These are phyloP conservation scores for Polysphondylium violaceum DNA, from an alignment of 78 protist species.

Conservation along the genomic window DNA sequence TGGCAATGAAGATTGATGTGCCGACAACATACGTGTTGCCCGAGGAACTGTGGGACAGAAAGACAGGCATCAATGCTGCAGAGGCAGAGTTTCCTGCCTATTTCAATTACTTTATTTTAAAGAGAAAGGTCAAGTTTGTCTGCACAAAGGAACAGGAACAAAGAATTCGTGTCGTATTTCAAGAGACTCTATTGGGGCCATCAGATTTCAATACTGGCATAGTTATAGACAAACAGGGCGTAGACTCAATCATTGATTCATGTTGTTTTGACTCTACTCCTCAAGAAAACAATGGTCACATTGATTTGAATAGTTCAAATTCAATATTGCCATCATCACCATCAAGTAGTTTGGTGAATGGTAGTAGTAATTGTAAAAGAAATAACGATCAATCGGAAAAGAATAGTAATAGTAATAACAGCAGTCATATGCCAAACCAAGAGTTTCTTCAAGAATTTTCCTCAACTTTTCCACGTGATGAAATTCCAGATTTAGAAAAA, in stretches of 20 bases:
- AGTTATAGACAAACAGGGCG: not conserved
- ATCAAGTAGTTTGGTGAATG: not conserved
- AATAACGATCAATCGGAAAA: not conserved
- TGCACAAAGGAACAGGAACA: slow-evolving; percentile 57
- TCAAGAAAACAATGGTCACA: no score
- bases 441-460: slow-evolving; percentile 62
- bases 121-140: slow-evolving; percentile 61
- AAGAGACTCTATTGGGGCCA: slow-evolving; percentile 83
- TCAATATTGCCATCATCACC: not conserved
- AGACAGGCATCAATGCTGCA: slow-evolving; percentile 75
- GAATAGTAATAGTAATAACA: not conserved
- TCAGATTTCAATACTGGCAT: slow-evolving; percentile 12
- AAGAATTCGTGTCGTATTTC: slow-evolving; percentile 61
- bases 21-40: slow-evolving; percentile 74
- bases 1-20: slow-evolving; percentile 74
- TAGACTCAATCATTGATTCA: slow-evolving; percentile 10
- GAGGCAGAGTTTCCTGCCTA: slow-evolving; percentile 85
- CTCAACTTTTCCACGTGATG: slow-evolving; percentile 18
- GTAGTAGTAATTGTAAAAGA: not conserved
- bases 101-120: slow-evolving; percentile 67
- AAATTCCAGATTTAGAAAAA: slow-evolving; percentile 57
- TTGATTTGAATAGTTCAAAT: not conserved
- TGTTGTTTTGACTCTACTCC: not conserved
- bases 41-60: slow-evolving; percentile 69
- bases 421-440: not conserved